Percentiles rank a stretch among this genome's conserved stretches.
Conservation (phyloP, 2,329 filamentous ascomycete species). For the Scopulariopsis brevicaulis region DNA sequence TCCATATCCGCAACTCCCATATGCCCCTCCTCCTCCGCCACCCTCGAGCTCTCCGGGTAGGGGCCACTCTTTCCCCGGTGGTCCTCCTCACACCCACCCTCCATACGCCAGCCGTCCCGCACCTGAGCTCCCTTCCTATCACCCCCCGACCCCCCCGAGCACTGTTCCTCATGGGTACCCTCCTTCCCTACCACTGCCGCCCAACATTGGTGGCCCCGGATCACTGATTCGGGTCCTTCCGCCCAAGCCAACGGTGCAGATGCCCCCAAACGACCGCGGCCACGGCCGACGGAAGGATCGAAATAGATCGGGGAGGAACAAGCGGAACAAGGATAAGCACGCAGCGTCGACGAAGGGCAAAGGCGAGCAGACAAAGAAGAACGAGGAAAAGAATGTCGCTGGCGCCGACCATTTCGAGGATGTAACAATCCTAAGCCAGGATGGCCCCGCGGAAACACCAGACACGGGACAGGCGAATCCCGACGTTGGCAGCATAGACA, state of each 20-base stretch:
- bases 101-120: not conserved
- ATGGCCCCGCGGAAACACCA: not conserved
- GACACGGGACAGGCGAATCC: not conserved
- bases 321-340: slow-evolving; percentile 11
- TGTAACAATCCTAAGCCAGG: no score
- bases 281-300: slow-evolving; percentile 16
- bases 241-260: slow-evolving; percentile 17
- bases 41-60: slow-evolving; percentile 1
- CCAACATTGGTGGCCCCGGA: slow-evolving; percentile 15
- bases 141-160: not conserved
- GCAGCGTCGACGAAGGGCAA: not conserved
- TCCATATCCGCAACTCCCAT: slow-evolving; percentile 9
- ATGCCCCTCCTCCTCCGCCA: slow-evolving; percentile 9
- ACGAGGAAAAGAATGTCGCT: not conserved
- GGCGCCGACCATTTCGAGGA: not conserved
- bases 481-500: slow-evolving; percentile 5
- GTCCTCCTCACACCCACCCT: not conserved
- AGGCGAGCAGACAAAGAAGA: not conserved
- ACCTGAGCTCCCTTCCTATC: not conserved
- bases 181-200: slow-evolving; percentile 7
- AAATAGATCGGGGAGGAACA: slow-evolving; percentile 12
- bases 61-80: not conserved
- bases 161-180: slow-evolving; percentile 11
- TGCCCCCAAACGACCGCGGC: slow-evolving; percentile 16
- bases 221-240: slow-evolving; percentile 15